phyloP scores from a whole-genome alignment of 1,284 basidiomycete genomes.

The Sporisorium sorghi region DNA sequence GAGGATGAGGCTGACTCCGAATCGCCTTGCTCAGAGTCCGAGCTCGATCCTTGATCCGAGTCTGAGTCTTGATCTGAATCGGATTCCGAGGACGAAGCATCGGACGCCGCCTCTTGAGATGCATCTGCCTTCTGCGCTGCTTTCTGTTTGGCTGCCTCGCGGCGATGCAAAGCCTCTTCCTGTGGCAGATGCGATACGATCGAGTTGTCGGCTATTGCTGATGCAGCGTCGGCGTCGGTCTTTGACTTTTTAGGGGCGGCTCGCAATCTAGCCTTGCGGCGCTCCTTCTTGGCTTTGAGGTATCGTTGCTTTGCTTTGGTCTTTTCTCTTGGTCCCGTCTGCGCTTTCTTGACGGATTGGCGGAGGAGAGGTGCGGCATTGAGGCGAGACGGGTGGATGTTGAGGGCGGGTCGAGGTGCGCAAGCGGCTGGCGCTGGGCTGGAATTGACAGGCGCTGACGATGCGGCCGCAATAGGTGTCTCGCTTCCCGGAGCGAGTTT shows the following conservation, averaged over 20 bases:
- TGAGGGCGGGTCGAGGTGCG: conserved; percentile 25
- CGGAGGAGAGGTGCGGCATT: conserved; percentile 48
- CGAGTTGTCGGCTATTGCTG: conserved; percentile 21
- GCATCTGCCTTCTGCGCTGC: not conserved
- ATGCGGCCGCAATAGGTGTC: not conserved
- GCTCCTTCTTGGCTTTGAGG: conserved; percentile 63
- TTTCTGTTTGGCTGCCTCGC: conserved; percentile 16
- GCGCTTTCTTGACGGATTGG: conserved; percentile 44
- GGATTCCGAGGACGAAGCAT: conserved; percentile 10
- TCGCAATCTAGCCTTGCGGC: conserved; percentile 55
- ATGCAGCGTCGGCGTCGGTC: conserved; percentile 19
- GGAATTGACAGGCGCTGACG: not conserved
- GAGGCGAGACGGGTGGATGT: conserved; percentile 60
- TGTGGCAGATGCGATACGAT: conserved; percentile 32
- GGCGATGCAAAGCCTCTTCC: conserved; percentile 30
- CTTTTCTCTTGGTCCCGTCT: conserved; percentile 47
- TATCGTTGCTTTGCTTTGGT: conserved; percentile 67
- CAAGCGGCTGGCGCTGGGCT: conserved; percentile 10
- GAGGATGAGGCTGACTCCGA: conserved; percentile 13
- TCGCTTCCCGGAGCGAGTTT: conserved; percentile 23
- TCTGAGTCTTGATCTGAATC: conserved; percentile 14
- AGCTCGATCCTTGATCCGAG: conserved; percentile 4
- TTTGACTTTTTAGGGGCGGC: conserved; percentile 57
- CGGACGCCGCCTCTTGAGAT: not conserved
- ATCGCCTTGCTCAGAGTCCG: conserved; percentile 12